phyloP scores from a whole-genome alignment of 768 basidiomycete species.

The Hemileccinum rubropunctum region DNA sequence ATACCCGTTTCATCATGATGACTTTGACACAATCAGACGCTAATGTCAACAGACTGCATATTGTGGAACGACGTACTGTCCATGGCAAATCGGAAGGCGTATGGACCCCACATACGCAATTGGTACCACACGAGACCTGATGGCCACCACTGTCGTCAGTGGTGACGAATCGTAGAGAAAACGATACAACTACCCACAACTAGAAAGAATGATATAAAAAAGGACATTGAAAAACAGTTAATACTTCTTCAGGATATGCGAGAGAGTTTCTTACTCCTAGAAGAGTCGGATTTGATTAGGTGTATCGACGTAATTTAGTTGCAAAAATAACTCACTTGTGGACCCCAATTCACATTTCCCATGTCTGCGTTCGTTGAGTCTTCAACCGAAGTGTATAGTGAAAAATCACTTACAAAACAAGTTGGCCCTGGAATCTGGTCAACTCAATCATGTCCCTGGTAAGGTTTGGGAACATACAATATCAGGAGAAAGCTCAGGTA shows the following conservation, averaged over 20 bases:
- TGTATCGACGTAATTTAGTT: not conserved
- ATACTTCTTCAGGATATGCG: too few species aligned
- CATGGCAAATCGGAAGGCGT: conserved; percentile 14
- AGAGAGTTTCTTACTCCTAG: conserved; percentile 10
- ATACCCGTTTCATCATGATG: conserved; percentile 21
- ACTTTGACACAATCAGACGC: conserved; percentile 5
- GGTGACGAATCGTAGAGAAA: not conserved
- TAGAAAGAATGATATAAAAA: not conserved
- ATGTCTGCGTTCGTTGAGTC: conserved; percentile 6
- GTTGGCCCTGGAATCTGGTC: conserved; percentile 6
- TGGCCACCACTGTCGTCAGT: not conserved
- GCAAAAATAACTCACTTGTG: conserved; percentile 3
- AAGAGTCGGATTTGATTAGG: not conserved
- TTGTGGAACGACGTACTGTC: conserved; percentile 3
- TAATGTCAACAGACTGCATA: too few species aligned
- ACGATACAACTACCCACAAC: conserved; percentile 8
- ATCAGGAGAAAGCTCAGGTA: conserved; percentile 16
- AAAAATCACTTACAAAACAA: conserved; percentile 8
- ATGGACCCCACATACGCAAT: conserved; percentile 14
- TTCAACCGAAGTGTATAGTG: too few species aligned
- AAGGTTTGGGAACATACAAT: conserved; percentile 1
- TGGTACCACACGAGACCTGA: conserved; percentile 17
- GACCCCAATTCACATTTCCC: conserved; percentile 6
- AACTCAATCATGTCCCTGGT: not conserved
- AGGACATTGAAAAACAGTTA: too few species aligned